Evolutionary conservation across 345 rosid genomes (phyloP).

Genomic region (Ailanthus altissimus): DNA sequence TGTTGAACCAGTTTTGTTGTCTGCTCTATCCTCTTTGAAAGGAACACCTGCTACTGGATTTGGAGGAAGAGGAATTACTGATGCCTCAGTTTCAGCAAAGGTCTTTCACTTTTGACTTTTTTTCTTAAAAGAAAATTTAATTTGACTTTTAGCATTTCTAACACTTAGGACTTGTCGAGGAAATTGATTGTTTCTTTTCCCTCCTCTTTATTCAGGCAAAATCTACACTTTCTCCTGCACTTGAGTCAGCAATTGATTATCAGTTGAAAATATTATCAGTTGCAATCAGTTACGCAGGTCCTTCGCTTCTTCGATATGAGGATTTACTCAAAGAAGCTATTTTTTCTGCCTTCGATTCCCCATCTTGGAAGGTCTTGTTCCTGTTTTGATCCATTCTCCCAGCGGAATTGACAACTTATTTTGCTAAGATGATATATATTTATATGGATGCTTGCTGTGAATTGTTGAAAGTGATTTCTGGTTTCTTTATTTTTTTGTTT

Average conservation of each 20-base stretch:
- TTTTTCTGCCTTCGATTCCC: conserved; percentile 78
- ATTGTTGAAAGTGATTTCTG: neutral
- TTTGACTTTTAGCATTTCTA: conserved; percentile 24
- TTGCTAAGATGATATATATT: neutral
- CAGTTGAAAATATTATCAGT: conserved; percentile 88
- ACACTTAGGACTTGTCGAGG: conserved; percentile 21
- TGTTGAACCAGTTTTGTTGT: conserved; percentile 80
- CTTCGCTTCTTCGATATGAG: conserved; percentile 74
- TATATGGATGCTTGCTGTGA: neutral
- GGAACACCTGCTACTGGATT: conserved; percentile 87
- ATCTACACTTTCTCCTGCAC: conserved; percentile 87
- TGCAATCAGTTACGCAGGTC: conserved; percentile 86
- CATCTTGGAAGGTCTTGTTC: conserved; percentile 89
- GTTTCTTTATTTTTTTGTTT: conserved; percentile 16
- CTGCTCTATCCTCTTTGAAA: conserved; percentile 81
- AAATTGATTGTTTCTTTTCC: conserved; percentile 21
- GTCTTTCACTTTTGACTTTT: conserved; percentile 40
- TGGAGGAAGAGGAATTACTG: conserved; percentile 71
- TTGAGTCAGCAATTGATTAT: conserved; percentile 91
- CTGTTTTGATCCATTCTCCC: conserved; percentile 18
- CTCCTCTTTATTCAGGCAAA: conserved; percentile 51
- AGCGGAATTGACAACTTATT: conserved; percentile 13
- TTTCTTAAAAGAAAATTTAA: no score
- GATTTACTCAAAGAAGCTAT: conserved; percentile 78
- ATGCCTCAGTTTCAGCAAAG: conserved; percentile 58